Base-by-base conservation (phyloP, 2,329 filamentous ascomycete species). In the Aureobasidium musti region DNA sequence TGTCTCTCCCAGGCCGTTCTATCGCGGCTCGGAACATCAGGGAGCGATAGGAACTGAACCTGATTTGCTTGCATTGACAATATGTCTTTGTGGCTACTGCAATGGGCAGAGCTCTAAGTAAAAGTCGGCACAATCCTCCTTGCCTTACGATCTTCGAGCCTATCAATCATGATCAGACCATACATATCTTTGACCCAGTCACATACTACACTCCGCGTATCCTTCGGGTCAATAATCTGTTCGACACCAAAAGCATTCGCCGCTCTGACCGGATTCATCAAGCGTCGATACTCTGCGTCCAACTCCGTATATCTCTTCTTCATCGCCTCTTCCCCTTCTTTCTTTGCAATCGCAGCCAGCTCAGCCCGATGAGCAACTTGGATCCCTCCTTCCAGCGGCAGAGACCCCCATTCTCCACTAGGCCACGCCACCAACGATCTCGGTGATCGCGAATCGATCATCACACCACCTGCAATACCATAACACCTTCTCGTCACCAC, bases 181-280 rank as follows among this genome's bases (percentile, higher is more conserved):
- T 52, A 86, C 79, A 74, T 87, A 82, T 64, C 73, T 76, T 33
- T 52, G 4, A 80, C 75, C 86, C 87, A 88, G 41, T 82, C 79
- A 68, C 80, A 83, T 43, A 83, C 82, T 10, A 87, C 75, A n/a
- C 74, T 73, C 60, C 86, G 79, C 3, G 86, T 89, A 67, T 82
- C 79, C 37, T 83, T 84, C 5, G 86, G 86, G 75, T 89, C 86
- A 47, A 89, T 84, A 53, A 89, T 88, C 73, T 89, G 86, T 74
- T 88, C 86, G 0, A 88, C 79, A 0, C 84, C 84, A 74, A 89
- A 89, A 13, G 82, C 81, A 75, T 88, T 87, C 14, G 87, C 86
- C 4, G 86, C 88, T 19, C 86, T 77, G 1, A 89, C 84, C 0
- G 86, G 87, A 69, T 88, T 89, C 84, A 88, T 88, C 69, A 89